Evolutionary conservation across 768 basidiomycete species (phyloP), one percentile per base, ranked within the genome.

Genomic region (Hortiboletus campestris): DNA sequence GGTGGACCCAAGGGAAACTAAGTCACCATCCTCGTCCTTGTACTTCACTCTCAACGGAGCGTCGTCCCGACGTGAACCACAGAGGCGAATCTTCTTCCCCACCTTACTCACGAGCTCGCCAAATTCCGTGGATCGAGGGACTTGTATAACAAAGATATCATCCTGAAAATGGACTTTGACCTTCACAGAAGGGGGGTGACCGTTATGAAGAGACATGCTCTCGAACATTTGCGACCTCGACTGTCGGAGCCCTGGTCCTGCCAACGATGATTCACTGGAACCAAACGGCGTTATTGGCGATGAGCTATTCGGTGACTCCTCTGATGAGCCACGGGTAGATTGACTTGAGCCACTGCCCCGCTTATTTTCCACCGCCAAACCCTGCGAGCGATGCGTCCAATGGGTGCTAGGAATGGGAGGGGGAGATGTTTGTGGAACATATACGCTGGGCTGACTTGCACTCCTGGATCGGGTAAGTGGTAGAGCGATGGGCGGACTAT

Each of bases 121-220:
- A 71, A 88, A 95, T 68, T 89, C 85, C 34, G 91, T 91, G 58
- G 78, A 73, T 58, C 87, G 81, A 41, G 90, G 82, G 25, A 96
- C 92, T 72, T 93, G 89, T 55, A 98, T 91, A 59, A 96, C 89
- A 67, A 98, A 98, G 44, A 97, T 89, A 69, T 97, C 94, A 63
- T 95, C 91, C 65, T 92, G 86, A 76, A 89, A 98, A 71, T 91
- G 90, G 50, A 98, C 93, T 74, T 96, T 96, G 67, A 98, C 86
- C 68, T 94, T 92, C 41, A 98, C 86, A 12, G 86, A 81, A 6
- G 76, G 72, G 11, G 60, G 62, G 53, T 65, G 68, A 53, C 67
- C 59, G 25, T 69, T 71, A 22, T 64, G 70, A 46, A 67, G 56
- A 35, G 68, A 66, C 49, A 75, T 61, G 55, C 71, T 73, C 41